phyloP scores from a whole-genome alignment of 2,329 filamentous ascomycete species.

The Pseudopyrenochaeta lycopersici region DNA sequence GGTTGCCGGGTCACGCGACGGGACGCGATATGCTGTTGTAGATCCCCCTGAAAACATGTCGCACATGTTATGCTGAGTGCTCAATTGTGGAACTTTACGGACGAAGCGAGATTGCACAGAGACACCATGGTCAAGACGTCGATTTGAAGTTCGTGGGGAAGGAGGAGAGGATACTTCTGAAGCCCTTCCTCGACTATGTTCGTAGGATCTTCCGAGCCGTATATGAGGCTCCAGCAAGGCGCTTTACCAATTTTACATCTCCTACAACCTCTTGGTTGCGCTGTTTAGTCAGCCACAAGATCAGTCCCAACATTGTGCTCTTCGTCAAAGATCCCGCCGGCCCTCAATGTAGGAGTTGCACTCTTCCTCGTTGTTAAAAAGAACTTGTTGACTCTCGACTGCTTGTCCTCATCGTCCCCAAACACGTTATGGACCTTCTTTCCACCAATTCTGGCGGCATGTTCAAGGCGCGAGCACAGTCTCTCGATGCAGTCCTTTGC shows the following conservation, averaged over 20 bases:
- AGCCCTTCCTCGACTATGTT: neutral
- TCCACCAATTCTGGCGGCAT: conserved; percentile 72
- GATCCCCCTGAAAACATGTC: conserved; percentile 16
- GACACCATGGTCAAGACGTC: neutral
- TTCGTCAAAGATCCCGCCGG: conserved; percentile 21
- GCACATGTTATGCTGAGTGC: neutral
- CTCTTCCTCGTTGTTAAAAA: conserved; percentile 13
- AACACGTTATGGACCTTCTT: conserved; percentile 50
- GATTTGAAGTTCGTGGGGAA: neutral
- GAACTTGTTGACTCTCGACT: conserved; percentile 49
- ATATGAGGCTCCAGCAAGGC: neutral
- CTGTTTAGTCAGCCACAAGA: too few species aligned
- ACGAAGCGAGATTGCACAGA: conserved; percentile 3
- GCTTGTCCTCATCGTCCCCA: conserved; percentile 59
- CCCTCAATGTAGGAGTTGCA: conserved; percentile 1
- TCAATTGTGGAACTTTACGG: neutral
- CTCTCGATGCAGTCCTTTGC: conserved; percentile 79
- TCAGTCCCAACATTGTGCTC: conserved; percentile 3
- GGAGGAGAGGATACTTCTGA: too few species aligned
- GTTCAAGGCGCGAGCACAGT: conserved; percentile 76
- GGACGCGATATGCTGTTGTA: conserved; percentile 9
- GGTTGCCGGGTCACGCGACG: conserved; percentile 1
- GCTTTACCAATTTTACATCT: too few species aligned
- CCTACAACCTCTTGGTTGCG: too few species aligned
- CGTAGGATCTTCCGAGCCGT: neutral